A percentile compares a stretch with the other conserved stretches of the same genome.
phyloP scores from a whole-genome alignment of 2,329 filamentous ascomycete genomes.

The Diaporthe ampelina region DNA sequence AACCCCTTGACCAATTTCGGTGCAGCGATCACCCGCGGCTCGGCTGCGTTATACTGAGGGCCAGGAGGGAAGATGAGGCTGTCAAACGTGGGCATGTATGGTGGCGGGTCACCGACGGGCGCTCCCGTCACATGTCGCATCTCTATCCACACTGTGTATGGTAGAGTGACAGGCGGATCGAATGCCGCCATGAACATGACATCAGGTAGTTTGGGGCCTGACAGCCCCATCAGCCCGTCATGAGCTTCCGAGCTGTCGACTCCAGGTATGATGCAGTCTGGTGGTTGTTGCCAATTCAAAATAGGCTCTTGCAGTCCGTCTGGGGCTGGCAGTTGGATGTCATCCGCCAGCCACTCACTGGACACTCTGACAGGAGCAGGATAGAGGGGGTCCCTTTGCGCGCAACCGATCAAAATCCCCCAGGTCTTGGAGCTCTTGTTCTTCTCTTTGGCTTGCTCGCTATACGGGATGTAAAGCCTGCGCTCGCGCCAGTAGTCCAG shows the following conservation, averaged over 20 bases:
- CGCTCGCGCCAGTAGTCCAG: slow-evolving; percentile 84
- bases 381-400: slow-evolving; percentile 61
- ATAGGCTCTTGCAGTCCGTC: slow-evolving; percentile 56
- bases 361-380: slow-evolving; percentile 76
- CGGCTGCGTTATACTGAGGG: slow-evolving; percentile 67
- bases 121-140: slow-evolving; percentile 71
- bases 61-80: slow-evolving; percentile 68
- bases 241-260: slow-evolving; percentile 58
- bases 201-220: slow-evolving; percentile 71
- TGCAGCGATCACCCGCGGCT: slow-evolving; percentile 68
- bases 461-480: slow-evolving; percentile 53
- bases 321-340: slow-evolving; percentile 66
- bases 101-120: slow-evolving; percentile 53
- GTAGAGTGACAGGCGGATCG: slow-evolving; percentile 80
- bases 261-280: slow-evolving; percentile 69
- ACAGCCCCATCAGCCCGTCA: slow-evolving; percentile 63
- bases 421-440: slow-evolving; percentile 67
- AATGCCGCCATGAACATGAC: slow-evolving; percentile 82
- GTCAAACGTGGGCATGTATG: slow-evolving; percentile 69
- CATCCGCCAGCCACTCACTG: slow-evolving; percentile 79
- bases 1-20: slow-evolving; percentile 62
- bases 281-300: slow-evolving; percentile 81
- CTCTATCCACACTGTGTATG: slow-evolving; percentile 73
- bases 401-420: slow-evolving; percentile 78
- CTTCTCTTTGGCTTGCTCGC: slow-evolving; percentile 49